A percentile compares a stretch with the other conserved stretches of the same genome.
phyloP scores from a whole-genome alignment of 1,284 basidiomycete species.

The Ustilago bromivora region DNA sequence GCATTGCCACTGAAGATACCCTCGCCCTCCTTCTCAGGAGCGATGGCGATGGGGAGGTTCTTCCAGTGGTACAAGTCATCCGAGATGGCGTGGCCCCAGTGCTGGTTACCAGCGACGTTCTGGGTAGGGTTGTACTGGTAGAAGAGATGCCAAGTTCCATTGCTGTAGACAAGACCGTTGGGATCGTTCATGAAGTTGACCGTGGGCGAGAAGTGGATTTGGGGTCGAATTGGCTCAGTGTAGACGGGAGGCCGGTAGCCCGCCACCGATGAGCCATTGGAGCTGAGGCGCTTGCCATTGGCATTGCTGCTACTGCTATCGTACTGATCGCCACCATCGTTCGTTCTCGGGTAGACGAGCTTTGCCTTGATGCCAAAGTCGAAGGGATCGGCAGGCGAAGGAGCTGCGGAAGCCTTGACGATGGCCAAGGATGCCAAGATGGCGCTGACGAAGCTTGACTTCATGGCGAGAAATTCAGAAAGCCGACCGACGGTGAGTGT shows the following conservation, averaged over 20 bases:
- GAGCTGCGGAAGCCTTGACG: slow-evolving; percentile 27
- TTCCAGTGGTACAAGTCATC: slow-evolving; percentile 71
- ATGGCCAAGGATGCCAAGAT: slow-evolving; percentile 26
- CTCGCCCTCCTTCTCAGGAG: slow-evolving; percentile 57
- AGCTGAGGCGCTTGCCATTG: slow-evolving; percentile 34
- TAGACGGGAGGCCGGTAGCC: slow-evolving; percentile 36
- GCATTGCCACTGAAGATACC: slow-evolving; percentile 70
- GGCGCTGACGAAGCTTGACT: slow-evolving; percentile 22
- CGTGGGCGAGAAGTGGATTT: slow-evolving; percentile 62
- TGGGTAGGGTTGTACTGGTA: slow-evolving; percentile 71
- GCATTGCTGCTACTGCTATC: slow-evolving; percentile 15
- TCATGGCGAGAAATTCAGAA: slow-evolving; percentile 23
- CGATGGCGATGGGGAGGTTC: slow-evolving; percentile 70
- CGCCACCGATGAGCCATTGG: slow-evolving; percentile 35
- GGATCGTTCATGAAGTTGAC: slow-evolving; percentile 72
- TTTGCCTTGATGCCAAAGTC: slow-evolving; percentile 15
- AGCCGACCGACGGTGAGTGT: background rate
- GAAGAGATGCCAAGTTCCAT: slow-evolving; percentile 72
- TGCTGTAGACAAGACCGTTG: slow-evolving; percentile 70
- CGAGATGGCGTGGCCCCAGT: slow-evolving; percentile 72
- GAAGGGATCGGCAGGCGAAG: slow-evolving; percentile 33
- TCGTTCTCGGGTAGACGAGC: slow-evolving; percentile 27
- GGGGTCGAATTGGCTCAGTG: slow-evolving; percentile 51
- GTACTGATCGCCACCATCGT: slow-evolving; percentile 9
- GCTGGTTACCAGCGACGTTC: slow-evolving; percentile 71